Evolutionary conservation across 2,329 filamentous ascomycete species (phyloP).

Genomic region (Aspergillus fructus): DNA sequence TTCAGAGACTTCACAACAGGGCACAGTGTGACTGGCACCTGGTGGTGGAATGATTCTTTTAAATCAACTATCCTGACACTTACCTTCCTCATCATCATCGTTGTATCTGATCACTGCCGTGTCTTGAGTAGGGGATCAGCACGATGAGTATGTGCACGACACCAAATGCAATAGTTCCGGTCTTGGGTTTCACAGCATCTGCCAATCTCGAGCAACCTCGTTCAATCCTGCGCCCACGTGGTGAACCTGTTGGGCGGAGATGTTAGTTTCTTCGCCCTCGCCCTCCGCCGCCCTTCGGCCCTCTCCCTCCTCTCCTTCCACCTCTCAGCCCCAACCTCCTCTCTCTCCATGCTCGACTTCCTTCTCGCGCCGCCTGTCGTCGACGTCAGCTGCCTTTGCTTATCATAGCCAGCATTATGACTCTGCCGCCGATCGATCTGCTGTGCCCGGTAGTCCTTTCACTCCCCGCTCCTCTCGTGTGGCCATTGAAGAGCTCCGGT

Average conservation of each 20-base stretch:
- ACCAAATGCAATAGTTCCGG: constrained; percentile 19
- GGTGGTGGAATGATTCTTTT: background rate
- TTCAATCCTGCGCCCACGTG: constrained; percentile 41
- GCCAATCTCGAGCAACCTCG: constrained; percentile 26
- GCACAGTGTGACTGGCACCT: background rate
- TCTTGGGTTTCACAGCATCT: constrained; percentile 31
- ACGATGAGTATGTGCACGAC: constrained; percentile 31
- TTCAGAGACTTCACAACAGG: background rate
- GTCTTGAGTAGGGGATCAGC: constrained; percentile 9
- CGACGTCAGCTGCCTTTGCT: constrained; percentile 11
- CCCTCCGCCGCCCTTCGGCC: constrained; percentile 39
- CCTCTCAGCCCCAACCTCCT: constrained; percentile 12
- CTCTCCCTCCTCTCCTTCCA: constrained; percentile 27
- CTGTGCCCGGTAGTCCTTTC: constrained; percentile 24
- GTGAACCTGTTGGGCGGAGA: constrained; percentile 33
- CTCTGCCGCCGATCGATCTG: constrained; percentile 24
- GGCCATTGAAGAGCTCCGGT: constrained; percentile 42
- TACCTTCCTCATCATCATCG: background rate
- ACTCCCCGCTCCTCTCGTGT: constrained; percentile 36
- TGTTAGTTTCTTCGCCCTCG: constrained; percentile 45
- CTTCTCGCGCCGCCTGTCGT: constrained; percentile 12
- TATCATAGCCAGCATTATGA: constrained; percentile 31
- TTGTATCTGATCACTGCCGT: background rate
- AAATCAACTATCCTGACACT: background rate
- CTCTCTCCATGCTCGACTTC: constrained; percentile 13